phyloP scores from a whole-genome alignment of 2,329 filamentous ascomycete genomes.

The Chalaropsis thielavioides region DNA sequence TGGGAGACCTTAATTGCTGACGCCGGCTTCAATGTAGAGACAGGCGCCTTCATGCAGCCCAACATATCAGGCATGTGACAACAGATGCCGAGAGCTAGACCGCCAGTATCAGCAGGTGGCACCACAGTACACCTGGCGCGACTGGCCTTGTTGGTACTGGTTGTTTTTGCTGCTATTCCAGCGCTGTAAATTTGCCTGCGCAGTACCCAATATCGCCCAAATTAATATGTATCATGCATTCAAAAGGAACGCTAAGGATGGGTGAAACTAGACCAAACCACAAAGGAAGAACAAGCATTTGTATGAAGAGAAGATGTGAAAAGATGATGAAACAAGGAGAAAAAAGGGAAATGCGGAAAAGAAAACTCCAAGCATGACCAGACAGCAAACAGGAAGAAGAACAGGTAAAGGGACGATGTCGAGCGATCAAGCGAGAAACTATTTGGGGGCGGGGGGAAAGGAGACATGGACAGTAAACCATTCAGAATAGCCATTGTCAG shows the following conservation, averaged over 20 bases:
- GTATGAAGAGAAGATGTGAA: conserved; percentile 1
- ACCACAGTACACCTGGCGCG: not conserved
- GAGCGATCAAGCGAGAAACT: not conserved
- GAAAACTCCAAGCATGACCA: not conserved
- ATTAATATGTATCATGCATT: not conserved
- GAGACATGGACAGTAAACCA: not conserved
- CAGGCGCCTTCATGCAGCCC: conserved; percentile 15
- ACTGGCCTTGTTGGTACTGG: not conserved
- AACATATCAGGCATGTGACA: not conserved
- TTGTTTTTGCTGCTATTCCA: too few species aligned
- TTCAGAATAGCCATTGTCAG: not conserved
- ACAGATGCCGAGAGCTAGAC: not conserved
- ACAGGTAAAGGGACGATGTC: not conserved
- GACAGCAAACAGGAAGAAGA: not conserved
- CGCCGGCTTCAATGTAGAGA: conserved; percentile 22
- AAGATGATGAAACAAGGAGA: not conserved
- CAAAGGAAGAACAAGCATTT: not conserved
- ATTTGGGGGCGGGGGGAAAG: not conserved
- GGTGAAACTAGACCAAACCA: not conserved
- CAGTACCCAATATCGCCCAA: too few species aligned
- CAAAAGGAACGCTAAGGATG: not conserved
- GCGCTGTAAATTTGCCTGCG: too few species aligned
- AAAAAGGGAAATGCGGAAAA: not conserved
- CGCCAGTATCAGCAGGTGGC: not conserved
- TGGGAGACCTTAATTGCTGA: conserved; percentile 23